Evolutionary conservation across 1,284 basidiomycete species (phyloP).

Genomic region (Wallemia hederae): DNA sequence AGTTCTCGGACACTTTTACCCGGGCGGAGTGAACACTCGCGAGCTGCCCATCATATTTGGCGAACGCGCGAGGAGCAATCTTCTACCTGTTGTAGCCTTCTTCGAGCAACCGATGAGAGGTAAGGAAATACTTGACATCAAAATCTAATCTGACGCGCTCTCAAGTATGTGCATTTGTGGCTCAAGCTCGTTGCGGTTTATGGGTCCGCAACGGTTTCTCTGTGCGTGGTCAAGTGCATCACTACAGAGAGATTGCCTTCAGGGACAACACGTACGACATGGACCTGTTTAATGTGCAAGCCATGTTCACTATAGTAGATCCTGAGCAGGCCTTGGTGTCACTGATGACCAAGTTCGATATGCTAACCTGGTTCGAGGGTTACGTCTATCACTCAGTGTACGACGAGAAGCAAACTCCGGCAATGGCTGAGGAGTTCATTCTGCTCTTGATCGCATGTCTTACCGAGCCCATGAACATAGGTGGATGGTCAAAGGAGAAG

Average conservation of each 20-base stretch:
- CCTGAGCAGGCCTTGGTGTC: constrained; percentile 53
- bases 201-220: constrained; percentile 96
- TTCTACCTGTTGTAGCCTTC: constrained; percentile 25
- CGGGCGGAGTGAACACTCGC: background rate
- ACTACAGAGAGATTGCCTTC: constrained; percentile 86
- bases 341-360: constrained; percentile 65
- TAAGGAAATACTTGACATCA: constrained; percentile 17
- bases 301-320: constrained; percentile 45
- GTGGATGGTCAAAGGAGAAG: constrained; percentile 32
- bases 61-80: background rate
- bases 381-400: constrained; percentile 27
- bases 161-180: constrained; percentile 54
- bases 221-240: constrained; percentile 78
- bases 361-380: constrained; percentile 49
- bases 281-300: constrained; percentile 74
- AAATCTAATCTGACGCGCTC: background rate
- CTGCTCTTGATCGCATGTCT: constrained; percentile 64
- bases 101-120: constrained; percentile 66
- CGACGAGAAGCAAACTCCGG: constrained; percentile 38
- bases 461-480: constrained; percentile 51
- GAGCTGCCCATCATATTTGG: background rate
- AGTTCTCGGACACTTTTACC: constrained; percentile 22
- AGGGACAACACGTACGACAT: constrained; percentile 92
- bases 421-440: constrained; percentile 76
- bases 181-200: constrained; percentile 75